phyloP scores from a whole-genome alignment of 2,329 filamentous ascomycete species.

The Botrytis pseudocinerea region DNA sequence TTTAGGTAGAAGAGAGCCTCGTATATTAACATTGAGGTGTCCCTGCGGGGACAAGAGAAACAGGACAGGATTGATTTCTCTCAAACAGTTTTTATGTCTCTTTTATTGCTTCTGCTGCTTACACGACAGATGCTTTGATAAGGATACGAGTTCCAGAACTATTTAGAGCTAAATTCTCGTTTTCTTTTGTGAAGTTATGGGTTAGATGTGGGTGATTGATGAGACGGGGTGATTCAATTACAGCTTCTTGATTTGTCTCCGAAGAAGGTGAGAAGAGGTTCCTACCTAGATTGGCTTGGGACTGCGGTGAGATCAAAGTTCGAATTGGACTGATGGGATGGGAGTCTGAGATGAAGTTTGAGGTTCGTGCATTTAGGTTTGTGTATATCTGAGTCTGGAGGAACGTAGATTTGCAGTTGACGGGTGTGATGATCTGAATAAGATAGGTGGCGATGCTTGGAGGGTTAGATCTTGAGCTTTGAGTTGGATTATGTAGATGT shows the following conservation, averaged over 20 bases:
- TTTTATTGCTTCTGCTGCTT: not conserved
- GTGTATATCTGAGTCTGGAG: not conserved
- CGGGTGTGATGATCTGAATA: not conserved
- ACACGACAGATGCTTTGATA: not conserved
- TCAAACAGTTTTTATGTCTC: not conserved
- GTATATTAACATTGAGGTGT: not conserved
- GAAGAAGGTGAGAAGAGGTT: not conserved
- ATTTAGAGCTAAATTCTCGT: not conserved
- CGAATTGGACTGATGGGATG: not conserved
- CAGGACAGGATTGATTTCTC: not conserved
- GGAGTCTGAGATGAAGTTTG: no score
- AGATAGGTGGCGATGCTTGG: not conserved
- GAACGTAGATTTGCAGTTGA: not conserved
- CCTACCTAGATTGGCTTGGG: not conserved
- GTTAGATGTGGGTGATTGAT: no score
- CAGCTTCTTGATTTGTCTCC: no score
- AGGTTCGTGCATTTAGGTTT: no score
- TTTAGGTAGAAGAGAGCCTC: not conserved
- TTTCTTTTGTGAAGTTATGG: not conserved
- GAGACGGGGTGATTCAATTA: not conserved
- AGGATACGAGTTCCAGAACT: not conserved
- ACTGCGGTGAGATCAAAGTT: not conserved
- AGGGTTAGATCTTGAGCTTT: not conserved
- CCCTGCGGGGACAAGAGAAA: not conserved
- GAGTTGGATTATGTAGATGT: fast-evolving